Percentiles rank a stretch among this genome's conserved stretches.
Conservation (phyloP, 176 grass and related monocot genomes). For the Aechmea fasciata region DNA sequence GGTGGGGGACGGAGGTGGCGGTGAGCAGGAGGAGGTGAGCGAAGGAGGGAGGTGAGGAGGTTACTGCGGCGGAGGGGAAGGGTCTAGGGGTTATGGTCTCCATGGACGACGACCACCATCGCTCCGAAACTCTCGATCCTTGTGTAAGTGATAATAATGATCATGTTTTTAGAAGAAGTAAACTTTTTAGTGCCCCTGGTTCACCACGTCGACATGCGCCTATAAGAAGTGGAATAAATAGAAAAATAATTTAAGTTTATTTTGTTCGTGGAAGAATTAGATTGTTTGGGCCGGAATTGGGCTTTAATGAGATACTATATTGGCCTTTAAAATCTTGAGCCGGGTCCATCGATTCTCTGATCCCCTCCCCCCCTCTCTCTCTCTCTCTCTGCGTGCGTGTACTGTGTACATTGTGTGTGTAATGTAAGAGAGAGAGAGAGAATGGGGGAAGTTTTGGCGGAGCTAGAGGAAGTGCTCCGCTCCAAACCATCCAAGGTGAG, state of each 20-base stretch:
- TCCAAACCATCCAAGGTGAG: conserved; percentile 11
- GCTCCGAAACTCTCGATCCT: too few species aligned
- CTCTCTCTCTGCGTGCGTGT: too few species aligned
- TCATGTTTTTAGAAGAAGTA: too few species aligned
- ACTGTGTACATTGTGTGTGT: too few species aligned
- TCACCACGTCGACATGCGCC: too few species aligned
- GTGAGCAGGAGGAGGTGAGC: conserved; percentile 17
- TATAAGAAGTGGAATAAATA: too few species aligned
- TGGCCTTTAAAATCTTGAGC: background rate
- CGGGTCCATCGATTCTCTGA: background rate
- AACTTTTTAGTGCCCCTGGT: too few species aligned
- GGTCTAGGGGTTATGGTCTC: background rate
- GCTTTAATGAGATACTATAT: background rate
- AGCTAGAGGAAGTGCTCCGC: conserved; percentile 17
- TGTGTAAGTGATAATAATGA: too few species aligned
- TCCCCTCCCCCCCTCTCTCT: too few species aligned
- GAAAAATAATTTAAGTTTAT: too few species aligned
- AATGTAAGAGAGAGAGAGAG: too few species aligned
- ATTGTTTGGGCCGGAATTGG: background rate
- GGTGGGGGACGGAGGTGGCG: conserved; percentile 23
- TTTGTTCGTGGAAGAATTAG: background rate
- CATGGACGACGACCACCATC: background rate
- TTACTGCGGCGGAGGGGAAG: background rate
- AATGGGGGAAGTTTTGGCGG: conserved; percentile 2
- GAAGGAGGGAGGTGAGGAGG: background rate